These are phyloP conservation scores for Boletus vinaceobasis DNA, from an alignment of 768 basidiomycete species.

Conservation along the genomic window DNA sequence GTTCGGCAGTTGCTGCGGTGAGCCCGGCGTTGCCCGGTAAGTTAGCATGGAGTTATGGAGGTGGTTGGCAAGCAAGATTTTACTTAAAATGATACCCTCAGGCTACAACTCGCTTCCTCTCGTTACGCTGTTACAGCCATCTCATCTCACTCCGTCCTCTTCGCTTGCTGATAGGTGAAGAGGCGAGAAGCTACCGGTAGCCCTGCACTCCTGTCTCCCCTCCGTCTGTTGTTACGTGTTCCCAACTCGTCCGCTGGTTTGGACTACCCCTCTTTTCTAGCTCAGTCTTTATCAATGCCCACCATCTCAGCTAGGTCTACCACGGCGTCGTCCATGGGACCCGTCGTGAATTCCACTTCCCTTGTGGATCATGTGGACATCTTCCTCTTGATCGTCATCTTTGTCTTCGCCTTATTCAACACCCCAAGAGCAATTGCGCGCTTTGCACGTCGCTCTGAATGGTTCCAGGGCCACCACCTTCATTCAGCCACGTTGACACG, in stretches of 20 bases:
- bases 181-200: not conserved
- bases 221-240: not conserved
- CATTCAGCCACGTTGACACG: slow-evolving; percentile 13
- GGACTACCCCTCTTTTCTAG: slow-evolving; percentile 4
- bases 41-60: no score
- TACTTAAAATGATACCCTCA: not conserved
- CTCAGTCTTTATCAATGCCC: slow-evolving; percentile 16
- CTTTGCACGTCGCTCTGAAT: slow-evolving; percentile 47
- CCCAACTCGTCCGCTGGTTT: slow-evolving; percentile 3
- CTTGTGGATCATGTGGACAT: slow-evolving; percentile 42
- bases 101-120: not conserved
- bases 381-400: slow-evolving; percentile 41
- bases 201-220: not conserved
- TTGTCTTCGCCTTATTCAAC: slow-evolving; percentile 38
- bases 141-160: not conserved
- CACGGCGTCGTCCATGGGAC: not conserved
- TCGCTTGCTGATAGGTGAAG: not conserved
- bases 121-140: not conserved
- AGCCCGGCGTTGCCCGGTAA: no score
- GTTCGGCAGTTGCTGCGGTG: no score
- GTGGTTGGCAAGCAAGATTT: no score
- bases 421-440: slow-evolving; percentile 52
- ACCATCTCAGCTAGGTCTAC: not conserved
- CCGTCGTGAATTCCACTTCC: slow-evolving; percentile 1
- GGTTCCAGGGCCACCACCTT: slow-evolving; percentile 50